phyloP scores from a whole-genome alignment of 169 alveolate species.

The Plasmodium gonderi region DNA sequence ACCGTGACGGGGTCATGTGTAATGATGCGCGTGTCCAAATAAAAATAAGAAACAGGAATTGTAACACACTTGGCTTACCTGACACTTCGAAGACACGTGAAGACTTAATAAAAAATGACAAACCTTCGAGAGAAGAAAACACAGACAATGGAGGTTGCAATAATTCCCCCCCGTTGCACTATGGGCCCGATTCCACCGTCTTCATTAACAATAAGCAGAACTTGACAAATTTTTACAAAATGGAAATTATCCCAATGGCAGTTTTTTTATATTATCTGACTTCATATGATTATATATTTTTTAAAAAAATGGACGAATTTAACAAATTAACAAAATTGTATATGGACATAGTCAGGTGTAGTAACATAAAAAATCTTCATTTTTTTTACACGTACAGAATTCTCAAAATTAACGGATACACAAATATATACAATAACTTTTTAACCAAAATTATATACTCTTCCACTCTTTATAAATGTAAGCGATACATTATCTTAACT shows the following conservation, averaged over 20 bases:
- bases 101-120: background rate
- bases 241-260: background rate
- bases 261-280: conserved; percentile 7
- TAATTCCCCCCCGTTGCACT: background rate
- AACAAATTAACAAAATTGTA: conserved; percentile 16
- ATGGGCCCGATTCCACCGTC: conserved; percentile 2
- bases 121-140: too few species aligned
- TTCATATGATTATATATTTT: conserved; percentile 16
- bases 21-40: too few species aligned
- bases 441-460: conserved; percentile 12
- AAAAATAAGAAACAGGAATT: too few species aligned
- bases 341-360: conserved; percentile 15
- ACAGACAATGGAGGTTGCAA: background rate
- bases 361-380: conserved; percentile 16
- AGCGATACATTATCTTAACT: background rate
- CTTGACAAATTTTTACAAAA: background rate
- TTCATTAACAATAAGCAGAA: background rate
- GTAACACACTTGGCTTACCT: too few species aligned
- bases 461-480: conserved; percentile 37
- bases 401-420: background rate
- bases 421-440: conserved; percentile 29
- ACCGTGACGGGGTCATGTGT: too few species aligned
- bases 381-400: conserved; percentile 47
- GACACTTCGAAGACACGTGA: too few species aligned
- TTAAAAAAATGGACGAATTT: conserved; percentile 3